phyloP scores from a whole-genome alignment of 495 filamentous ascomycete genomes.

The Aspergillus bridgeri region DNA sequence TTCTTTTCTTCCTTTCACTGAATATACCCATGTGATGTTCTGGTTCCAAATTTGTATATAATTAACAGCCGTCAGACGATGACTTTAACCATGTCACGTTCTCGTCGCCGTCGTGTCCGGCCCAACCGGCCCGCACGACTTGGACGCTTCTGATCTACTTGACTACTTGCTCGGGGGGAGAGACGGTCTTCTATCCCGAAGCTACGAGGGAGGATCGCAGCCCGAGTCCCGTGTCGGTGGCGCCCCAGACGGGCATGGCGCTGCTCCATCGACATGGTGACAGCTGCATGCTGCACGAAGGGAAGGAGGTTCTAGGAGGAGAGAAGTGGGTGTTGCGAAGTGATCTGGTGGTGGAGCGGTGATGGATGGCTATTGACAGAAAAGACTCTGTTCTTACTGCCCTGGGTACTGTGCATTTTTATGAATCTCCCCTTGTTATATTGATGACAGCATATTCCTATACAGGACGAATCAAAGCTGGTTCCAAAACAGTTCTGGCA shows the following conservation, averaged over 20 bases:
- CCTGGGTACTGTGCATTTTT: neutral
- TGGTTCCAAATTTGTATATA: neutral
- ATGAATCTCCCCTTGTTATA: neutral
- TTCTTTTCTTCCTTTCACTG: too few species aligned
- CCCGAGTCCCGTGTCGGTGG: conserved; percentile 62
- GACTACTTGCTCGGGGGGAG: conserved; percentile 74
- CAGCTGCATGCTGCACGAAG: conserved; percentile 88
- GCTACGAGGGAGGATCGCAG: conserved; percentile 48
- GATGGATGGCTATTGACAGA: conserved; percentile 6
- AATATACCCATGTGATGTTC: too few species aligned
- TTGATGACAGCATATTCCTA: neutral
- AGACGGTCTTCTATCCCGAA: conserved; percentile 89
- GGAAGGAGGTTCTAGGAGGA: conserved; percentile 69
- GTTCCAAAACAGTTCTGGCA: neutral
- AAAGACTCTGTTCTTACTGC: too few species aligned
- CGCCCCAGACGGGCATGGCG: conserved; percentile 75
- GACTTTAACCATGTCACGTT: conserved; percentile 69
- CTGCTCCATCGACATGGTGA: conserved; percentile 87
- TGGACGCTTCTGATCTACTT: conserved; percentile 93
- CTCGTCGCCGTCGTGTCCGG: conserved; percentile 34
- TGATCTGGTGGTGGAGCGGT: conserved; percentile 73
- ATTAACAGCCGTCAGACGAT: conserved; percentile 56
- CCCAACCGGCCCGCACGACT: conserved; percentile 66
- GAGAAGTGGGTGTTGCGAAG: conserved; percentile 94
- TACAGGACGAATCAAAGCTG: neutral